Evolutionary conservation across 148 eudicot genomes (phyloP).

Genomic region (Nepenthes gracilis): DNA sequence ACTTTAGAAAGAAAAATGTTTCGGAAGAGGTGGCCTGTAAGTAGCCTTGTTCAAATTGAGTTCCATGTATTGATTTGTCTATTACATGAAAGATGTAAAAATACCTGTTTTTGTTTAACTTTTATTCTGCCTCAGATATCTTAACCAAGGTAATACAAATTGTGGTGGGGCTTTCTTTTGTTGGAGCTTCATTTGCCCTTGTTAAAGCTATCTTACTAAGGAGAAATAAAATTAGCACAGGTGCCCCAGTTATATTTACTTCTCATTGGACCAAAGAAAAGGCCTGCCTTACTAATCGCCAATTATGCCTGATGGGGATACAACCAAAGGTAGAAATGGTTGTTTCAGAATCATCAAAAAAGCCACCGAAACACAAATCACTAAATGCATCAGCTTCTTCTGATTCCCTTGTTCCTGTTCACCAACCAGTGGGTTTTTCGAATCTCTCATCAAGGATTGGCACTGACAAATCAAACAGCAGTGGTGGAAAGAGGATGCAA

Average conservation of each 20-base stretch:
- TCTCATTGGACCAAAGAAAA: conserved; percentile 39
- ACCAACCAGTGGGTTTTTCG: conserved; percentile 36
- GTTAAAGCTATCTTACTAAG: conserved; percentile 39
- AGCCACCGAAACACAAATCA: conserved; percentile 51
- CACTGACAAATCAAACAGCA: conserved; percentile 42
- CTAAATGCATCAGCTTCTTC: conserved; percentile 30
- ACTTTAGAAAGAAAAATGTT: conserved; percentile 24
- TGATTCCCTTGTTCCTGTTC: conserved; percentile 70
- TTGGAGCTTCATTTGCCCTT: conserved; percentile 61
- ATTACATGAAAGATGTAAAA: not conserved
- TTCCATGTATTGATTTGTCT: not conserved
- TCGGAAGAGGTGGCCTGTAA: conserved; percentile 55
- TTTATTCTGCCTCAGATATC: conserved; percentile 34
- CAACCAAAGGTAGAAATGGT: conserved; percentile 33
- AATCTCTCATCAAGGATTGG: conserved; percentile 34
- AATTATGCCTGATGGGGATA: conserved; percentile 60
- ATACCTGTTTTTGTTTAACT: conserved; percentile 1
- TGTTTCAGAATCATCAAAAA: conserved; percentile 37
- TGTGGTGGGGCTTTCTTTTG: conserved; percentile 28
- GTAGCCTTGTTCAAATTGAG: conserved; percentile 17
- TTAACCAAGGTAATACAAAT: conserved; percentile 29
- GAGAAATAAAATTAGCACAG: conserved; percentile 28
- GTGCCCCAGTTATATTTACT: conserved; percentile 18
- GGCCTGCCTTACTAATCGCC: conserved; percentile 50
- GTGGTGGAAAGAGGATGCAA: conserved; percentile 37